Evolutionary conservation across 495 filamentous ascomycete species (phyloP).

Genomic region (Astrocystis sublimbata): DNA sequence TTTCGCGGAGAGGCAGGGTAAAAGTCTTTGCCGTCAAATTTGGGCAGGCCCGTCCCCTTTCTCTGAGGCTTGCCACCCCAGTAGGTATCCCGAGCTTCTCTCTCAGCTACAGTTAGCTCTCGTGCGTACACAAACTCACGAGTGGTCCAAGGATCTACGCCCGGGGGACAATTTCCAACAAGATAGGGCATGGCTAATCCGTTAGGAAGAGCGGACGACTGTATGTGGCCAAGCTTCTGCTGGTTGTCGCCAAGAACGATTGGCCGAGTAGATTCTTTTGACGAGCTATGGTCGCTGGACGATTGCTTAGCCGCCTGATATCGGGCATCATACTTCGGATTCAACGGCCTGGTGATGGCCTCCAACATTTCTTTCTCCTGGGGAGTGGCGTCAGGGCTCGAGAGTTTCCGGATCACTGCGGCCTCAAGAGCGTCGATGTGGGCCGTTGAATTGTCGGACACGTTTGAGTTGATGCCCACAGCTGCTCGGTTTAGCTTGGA

Average conservation of each 20-base stretch:
- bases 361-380: constrained; percentile 6
- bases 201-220: background rate
- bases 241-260: background rate
- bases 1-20: constrained; percentile 55
- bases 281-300: constrained; percentile 11
- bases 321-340: constrained; percentile 25
- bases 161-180: constrained; percentile 43
- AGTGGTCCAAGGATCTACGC: constrained; percentile 36
- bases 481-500: constrained; percentile 10
- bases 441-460: constrained; percentile 14
- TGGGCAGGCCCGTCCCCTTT: constrained; percentile 49
- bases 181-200: constrained; percentile 41
- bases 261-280: constrained; percentile 1
- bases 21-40: constrained; percentile 59
- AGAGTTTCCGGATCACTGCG: constrained; percentile 20
- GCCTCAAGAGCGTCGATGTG: constrained; percentile 20
- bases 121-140: constrained; percentile 50
- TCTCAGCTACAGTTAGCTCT: constrained; percentile 50
- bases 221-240: background rate
- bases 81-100: constrained; percentile 49
- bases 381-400: constrained; percentile 6
- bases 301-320: constrained; percentile 18
- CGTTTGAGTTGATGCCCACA: constrained; percentile 26
- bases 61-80: constrained; percentile 52
- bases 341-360: constrained; percentile 23